phyloP scores from a whole-genome alignment of 192 early-diverging fungal genomes.

The Thoreauomyces humboldtii region DNA sequence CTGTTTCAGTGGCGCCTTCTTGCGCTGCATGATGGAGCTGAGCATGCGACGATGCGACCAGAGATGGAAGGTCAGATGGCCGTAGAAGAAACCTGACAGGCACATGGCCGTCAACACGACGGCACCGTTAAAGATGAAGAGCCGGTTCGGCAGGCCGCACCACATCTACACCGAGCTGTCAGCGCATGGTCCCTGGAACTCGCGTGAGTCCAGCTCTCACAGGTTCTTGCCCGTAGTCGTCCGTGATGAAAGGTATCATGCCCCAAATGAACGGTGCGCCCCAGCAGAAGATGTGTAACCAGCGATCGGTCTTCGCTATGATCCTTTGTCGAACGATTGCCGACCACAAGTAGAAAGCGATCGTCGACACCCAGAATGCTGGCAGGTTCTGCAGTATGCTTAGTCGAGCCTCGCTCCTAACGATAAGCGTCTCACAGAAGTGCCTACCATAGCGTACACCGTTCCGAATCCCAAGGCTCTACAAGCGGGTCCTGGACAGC shows the following conservation, averaged over 20 bases:
- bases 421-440: too few species aligned
- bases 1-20: too few species aligned
- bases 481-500: not conserved
- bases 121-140: constrained; percentile 17
- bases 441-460: constrained; percentile 13
- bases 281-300: constrained; percentile 4
- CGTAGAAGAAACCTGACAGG: not conserved
- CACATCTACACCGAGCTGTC: constrained; percentile 8
- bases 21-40: too few species aligned
- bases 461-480: constrained; percentile 5
- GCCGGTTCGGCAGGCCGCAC: constrained; percentile 16
- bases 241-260: constrained; percentile 2
- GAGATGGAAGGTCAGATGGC: constrained; percentile 6
- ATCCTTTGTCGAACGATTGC: not conserved
- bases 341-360: constrained; percentile 8
- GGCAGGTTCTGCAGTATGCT: constrained; percentile 14
- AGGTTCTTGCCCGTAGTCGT: constrained; percentile 17
- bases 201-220: too few species aligned
- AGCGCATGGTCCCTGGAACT: too few species aligned
- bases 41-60: constrained; percentile 2
- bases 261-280: constrained; percentile 10
- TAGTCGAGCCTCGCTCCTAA: too few species aligned
- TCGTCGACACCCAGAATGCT: constrained; percentile 18
- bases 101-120: not conserved
- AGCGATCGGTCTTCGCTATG: not conserved